A percentile compares a stretch with the other conserved stretches of the same genome.
Conservation (phyloP, 2,329 filamentous ascomycete species). For the Botrytis galanthina region DNA sequence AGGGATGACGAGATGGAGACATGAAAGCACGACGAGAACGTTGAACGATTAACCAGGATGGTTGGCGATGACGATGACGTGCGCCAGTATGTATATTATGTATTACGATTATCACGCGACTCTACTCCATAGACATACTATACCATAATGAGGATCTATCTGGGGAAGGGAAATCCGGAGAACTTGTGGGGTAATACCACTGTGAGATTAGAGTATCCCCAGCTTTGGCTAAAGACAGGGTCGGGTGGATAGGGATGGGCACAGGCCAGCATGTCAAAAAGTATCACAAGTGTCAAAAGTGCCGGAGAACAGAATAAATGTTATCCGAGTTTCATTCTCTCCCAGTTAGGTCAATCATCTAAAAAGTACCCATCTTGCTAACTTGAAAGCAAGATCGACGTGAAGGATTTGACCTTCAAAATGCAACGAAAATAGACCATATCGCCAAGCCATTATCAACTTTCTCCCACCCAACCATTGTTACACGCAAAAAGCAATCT, state of each 20-base stretch:
- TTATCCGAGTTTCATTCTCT: conserved; percentile 5
- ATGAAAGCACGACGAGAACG: not conserved
- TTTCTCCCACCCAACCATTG: conserved; percentile 11
- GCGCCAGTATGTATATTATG: conserved; percentile 5
- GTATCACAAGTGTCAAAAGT: not conserved
- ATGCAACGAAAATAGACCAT: conserved; percentile 14
- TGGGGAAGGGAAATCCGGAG: conserved; percentile 15
- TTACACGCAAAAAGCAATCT: conserved; percentile 14
- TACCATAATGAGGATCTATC: not conserved
- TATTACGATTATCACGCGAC: not conserved
- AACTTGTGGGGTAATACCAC: conserved; percentile 12
- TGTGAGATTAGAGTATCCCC: conserved; percentile 7
- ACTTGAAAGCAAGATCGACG: not conserved
- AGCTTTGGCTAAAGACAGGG: not conserved
- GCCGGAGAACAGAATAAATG: not conserved
- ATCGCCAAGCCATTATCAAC: conserved; percentile 20
- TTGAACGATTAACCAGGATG: not conserved
- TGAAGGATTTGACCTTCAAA: conserved; percentile 6
- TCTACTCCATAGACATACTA: not conserved
- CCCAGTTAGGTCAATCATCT: not conserved
- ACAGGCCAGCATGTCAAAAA: not conserved
- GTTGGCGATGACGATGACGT: not conserved
- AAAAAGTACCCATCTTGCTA: not conserved
- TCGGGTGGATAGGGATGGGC: conserved; percentile 1
- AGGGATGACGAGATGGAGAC: not conserved